A percentile compares a stretch with the other conserved stretches of the same genome.
phyloP scores from a whole-genome alignment of 345 rosid genomes.

The Mercurialis annua region DNA sequence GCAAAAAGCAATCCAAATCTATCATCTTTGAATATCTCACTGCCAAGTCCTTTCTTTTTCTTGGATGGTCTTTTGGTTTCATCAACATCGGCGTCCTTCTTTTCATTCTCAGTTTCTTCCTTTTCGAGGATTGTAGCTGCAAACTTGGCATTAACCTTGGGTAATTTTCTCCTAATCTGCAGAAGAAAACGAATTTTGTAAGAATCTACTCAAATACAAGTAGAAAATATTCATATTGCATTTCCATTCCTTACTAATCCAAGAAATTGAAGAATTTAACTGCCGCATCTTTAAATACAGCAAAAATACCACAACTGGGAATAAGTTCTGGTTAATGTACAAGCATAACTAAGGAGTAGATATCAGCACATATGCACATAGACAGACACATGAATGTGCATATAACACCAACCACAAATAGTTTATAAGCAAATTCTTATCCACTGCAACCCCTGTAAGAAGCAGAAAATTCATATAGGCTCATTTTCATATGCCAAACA shows the following conservation, averaged over 20 bases:
- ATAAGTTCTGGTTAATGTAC: neutral
- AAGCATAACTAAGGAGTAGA: neutral
- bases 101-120: slow-evolving; percentile 57
- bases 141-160: slow-evolving; percentile 71
- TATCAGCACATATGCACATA: neutral
- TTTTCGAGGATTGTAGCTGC: slow-evolving; percentile 49
- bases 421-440: neutral
- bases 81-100: slow-evolving; percentile 39
- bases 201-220: slow-evolving; percentile 2
- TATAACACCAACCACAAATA: neutral
- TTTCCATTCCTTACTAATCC: neutral
- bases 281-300: neutral
- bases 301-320: neutral
- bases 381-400: neutral
- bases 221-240: neutral
- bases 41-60: slow-evolving; percentile 64
- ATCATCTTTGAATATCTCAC: slow-evolving; percentile 47
- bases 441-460: too few relatives aligned
- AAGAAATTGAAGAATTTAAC: slow-evolving; percentile 3
- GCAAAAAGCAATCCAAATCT: slow-evolving; percentile 56
- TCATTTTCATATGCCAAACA: neutral
- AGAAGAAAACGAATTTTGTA: slow-evolving; percentile 21
- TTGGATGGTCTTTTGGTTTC: slow-evolving; percentile 60
- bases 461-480: neutral
- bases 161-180: slow-evolving; percentile 64